phyloP scores from a whole-genome alignment of 176 grass and related monocot genomes.

The Chloris gayana region DNA sequence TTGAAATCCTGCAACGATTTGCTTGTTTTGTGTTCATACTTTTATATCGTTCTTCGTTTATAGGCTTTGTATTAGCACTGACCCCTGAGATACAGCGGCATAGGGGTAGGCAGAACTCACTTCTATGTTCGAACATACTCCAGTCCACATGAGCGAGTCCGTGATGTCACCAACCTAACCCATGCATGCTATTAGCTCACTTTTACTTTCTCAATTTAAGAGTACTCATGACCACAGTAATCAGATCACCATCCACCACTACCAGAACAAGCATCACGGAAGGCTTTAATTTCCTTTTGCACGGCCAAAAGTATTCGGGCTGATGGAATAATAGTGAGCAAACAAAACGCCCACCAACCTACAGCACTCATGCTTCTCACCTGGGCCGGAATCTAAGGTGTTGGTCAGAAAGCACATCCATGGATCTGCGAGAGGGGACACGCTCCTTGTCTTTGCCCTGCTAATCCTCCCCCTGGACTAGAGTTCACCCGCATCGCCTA shows the following conservation, averaged over 20 bases:
- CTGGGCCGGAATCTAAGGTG: conserved; percentile 35
- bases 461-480: conserved; percentile 39
- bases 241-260: not conserved
- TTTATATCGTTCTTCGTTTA: not conserved
- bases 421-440: conserved; percentile 44
- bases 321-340: conserved; percentile 21
- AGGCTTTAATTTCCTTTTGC: conserved; percentile 33
- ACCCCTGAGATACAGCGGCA: not conserved
- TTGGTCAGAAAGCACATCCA: conserved; percentile 51
- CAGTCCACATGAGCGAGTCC: conserved; percentile 11
- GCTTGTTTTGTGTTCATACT: not conserved
- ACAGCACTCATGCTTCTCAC: conserved; percentile 42
- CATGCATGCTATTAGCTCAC: not conserved
- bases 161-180: conserved; percentile 13
- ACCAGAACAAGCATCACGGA: conserved; percentile 13
- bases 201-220: conserved; percentile 1
- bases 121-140: not conserved
- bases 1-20: not conserved
- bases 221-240: conserved; percentile 33
- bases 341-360: conserved; percentile 43
- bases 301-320: conserved; percentile 24
- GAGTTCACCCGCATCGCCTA: conserved; percentile 10
- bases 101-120: not conserved
- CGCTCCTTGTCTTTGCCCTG: conserved; percentile 49
- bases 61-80: not conserved